These are phyloP conservation scores for Eimeria acervulina DNA, from an alignment of 169 alveolate species.

Conservation along the genomic window DNA sequence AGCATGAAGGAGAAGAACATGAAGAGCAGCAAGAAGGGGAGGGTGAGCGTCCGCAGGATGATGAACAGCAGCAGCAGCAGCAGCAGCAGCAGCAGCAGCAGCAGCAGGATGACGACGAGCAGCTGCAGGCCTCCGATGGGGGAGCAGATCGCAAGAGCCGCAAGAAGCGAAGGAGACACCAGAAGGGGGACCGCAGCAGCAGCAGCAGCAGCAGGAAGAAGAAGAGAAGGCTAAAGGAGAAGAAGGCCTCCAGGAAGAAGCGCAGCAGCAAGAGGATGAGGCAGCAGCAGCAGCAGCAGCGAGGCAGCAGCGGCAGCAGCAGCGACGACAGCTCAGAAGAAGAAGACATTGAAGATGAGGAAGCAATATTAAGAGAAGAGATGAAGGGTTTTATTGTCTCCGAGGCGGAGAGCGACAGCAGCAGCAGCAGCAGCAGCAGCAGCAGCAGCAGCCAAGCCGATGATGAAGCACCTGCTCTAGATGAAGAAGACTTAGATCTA, in stretches of 20 bases:
- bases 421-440: constrained; percentile 51
- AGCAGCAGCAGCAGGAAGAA: not conserved
- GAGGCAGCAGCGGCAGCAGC: constrained; percentile 11
- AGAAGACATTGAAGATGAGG: constrained; percentile 35
- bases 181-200: constrained; percentile 17
- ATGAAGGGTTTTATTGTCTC: constrained; percentile 67
- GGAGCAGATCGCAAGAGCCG: not conserved
- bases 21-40: constrained; percentile 26
- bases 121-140: constrained; percentile 13
- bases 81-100: constrained; percentile 9
- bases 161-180: not conserved
- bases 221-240: constrained; percentile 32
- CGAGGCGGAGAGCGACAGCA: constrained; percentile 54
- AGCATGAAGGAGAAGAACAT: not conserved
- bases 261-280: not conserved
- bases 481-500: constrained; percentile 62
- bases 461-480: constrained; percentile 44
- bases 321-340: not conserved
- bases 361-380: constrained; percentile 44
- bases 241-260: not conserved
- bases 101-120: constrained; percentile 43
- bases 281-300: constrained; percentile 60
- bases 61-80: constrained; percentile 40
- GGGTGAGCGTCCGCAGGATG: not conserved
- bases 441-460: constrained; percentile 1